phyloP scores from a whole-genome alignment of 163 green algal genomes.

The Scenedesmus sp. region DNA sequence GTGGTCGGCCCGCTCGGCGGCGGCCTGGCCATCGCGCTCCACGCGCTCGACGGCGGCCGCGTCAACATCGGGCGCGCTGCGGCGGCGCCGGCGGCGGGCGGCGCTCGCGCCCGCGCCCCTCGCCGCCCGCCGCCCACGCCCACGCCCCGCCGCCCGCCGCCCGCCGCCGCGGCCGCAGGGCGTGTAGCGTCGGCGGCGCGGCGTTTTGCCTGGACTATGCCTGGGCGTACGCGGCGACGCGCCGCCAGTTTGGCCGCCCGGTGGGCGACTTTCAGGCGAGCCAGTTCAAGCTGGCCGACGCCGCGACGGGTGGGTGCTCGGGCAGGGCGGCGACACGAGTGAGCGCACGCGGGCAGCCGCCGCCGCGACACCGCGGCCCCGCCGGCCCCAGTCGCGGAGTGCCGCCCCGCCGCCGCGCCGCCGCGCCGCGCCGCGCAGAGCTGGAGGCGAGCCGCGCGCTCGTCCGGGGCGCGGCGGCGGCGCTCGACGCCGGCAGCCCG shows the following conservation, averaged over 20 bases:
- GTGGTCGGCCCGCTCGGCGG: slow-evolving; percentile 70
- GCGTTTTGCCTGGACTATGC: slow-evolving; percentile 74
- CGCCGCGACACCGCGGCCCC: too few relatives aligned
- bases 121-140: too few relatives aligned
- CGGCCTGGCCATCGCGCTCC: slow-evolving; percentile 86
- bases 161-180: too few relatives aligned
- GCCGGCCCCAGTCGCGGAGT: too few relatives aligned
- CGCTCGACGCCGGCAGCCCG: slow-evolving; percentile 59
- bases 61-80: slow-evolving; percentile 93
- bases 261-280: slow-evolving; percentile 76
- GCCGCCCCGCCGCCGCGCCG: too few relatives aligned
- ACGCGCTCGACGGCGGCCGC: slow-evolving; percentile 80
- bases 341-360: too few relatives aligned
- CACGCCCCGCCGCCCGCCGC: too few relatives aligned
- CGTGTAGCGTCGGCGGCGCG: slow-evolving; percentile 78
- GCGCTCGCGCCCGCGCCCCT: too few relatives aligned
- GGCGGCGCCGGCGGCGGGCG: too few relatives aligned
- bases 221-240: slow-evolving; percentile 54
- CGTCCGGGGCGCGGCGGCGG: slow-evolving; percentile 68
- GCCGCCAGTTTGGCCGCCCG: slow-evolving; percentile 76
- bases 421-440: too few relatives aligned
- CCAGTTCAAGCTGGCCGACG: slow-evolving; percentile 84
- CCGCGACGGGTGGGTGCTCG: too few relatives aligned
- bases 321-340: too few relatives aligned
- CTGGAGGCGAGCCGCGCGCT: slow-evolving; percentile 71